These are phyloP conservation scores for Paramecium sonneborni DNA, from an alignment of 73 alveolate species.

Conservation along the genomic window DNA sequence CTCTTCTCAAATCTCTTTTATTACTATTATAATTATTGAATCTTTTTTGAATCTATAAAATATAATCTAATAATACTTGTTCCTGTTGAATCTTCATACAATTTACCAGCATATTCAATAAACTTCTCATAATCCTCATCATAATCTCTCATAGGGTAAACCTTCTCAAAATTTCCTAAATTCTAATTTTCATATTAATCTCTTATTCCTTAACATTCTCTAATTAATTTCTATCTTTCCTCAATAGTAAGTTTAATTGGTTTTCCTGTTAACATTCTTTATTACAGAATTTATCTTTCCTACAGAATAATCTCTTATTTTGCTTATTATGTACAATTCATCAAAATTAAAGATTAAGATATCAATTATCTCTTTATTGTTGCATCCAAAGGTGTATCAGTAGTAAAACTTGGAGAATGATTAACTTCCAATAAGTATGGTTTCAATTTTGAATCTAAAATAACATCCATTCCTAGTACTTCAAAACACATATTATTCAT, in stretches of 20 bases:
- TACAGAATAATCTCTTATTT: not conserved
- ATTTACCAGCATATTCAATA: not conserved
- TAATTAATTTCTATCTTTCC: constrained; percentile 56
- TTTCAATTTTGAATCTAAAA: constrained; percentile 61
- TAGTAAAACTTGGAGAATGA: constrained; percentile 71
- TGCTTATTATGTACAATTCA: constrained; percentile 23
- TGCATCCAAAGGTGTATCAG: constrained; percentile 68
- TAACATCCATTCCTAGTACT: constrained; percentile 65
- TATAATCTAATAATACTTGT: not conserved
- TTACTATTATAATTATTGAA: too few relatives aligned
- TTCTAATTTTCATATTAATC: constrained; percentile 66
- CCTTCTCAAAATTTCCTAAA: constrained; percentile 62
- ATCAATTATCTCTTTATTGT: constrained; percentile 36
- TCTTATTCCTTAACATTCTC: constrained; percentile 32
- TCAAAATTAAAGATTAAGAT: constrained; percentile 25
- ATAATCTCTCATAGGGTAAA: not conserved
- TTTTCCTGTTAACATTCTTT: constrained; percentile 65
- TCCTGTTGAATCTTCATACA: constrained; percentile 51
- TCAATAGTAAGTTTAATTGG: not conserved
- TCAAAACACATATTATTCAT: constrained; percentile 73
- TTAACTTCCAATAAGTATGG: constrained; percentile 68
- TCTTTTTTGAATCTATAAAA: too few relatives aligned
- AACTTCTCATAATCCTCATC: constrained; percentile 9
- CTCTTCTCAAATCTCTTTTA: too few relatives aligned
- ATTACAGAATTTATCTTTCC: not conserved